Percentiles rank a stretch among this genome's conserved stretches.
These are phyloP conservation scores for Colletotrichum costaricense DNA, from an alignment of 2,329 filamentous ascomycete species.

Conservation along the genomic window DNA sequence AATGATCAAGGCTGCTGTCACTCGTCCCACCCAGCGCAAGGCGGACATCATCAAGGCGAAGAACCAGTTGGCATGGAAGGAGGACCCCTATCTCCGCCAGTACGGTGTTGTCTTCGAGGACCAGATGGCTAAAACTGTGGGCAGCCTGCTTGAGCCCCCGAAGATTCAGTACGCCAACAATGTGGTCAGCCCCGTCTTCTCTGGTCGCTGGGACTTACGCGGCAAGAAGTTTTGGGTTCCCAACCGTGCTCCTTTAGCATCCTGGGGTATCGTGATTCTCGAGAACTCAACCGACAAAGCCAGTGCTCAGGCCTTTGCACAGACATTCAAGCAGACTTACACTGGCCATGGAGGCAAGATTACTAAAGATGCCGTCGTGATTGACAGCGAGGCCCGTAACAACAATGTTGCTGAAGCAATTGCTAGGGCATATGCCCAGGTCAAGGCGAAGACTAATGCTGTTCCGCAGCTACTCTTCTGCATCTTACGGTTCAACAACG, in stretches of 20 bases:
- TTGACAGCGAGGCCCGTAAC: slow-evolving; percentile 38
- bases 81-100: slow-evolving; percentile 76
- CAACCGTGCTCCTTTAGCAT: slow-evolving; percentile 71
- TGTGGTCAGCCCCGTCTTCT: slow-evolving; percentile 69
- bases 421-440: slow-evolving; percentile 64
- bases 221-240: slow-evolving; percentile 78
- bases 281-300: slow-evolving; percentile 63
- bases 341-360: slow-evolving; percentile 60
- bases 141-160: slow-evolving; percentile 77
- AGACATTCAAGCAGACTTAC: slow-evolving; percentile 57
- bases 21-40: slow-evolving; percentile 76
- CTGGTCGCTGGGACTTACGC: slow-evolving; percentile 89
- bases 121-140: slow-evolving; percentile 74
- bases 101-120: slow-evolving; percentile 80
- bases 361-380: slow-evolving; percentile 44
- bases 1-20: slow-evolving; percentile 97
- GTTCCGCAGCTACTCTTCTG: slow-evolving; percentile 84
- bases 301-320: slow-evolving; percentile 69
- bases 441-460: slow-evolving; percentile 62
- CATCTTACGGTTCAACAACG: slow-evolving; percentile 78
- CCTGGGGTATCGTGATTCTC: slow-evolving; percentile 82
- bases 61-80: slow-evolving; percentile 71
- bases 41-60: slow-evolving; percentile 76
- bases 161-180: slow-evolving; percentile 74
- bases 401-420: slow-evolving; percentile 65